phyloP scores from a whole-genome alignment of 2,329 filamentous ascomycete genomes.

The Aspergillus caelatus region DNA sequence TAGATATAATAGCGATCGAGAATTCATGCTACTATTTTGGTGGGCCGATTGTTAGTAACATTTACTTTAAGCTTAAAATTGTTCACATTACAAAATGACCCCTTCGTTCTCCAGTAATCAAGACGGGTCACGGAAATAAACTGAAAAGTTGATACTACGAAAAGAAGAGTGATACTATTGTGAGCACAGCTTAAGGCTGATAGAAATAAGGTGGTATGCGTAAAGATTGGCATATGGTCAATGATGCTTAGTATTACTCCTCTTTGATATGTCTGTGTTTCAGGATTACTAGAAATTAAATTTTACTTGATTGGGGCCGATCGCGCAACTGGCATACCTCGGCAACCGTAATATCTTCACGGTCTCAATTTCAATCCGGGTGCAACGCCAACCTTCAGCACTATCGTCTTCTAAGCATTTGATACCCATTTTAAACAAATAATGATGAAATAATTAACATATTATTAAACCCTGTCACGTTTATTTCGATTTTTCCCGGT shows the following conservation, averaged over 20 bases:
- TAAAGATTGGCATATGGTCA: not conserved
- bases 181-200: not conserved
- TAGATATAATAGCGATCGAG: not conserved
- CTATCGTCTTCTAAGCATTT: conserved; percentile 6
- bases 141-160: not conserved
- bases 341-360: conserved; percentile 9
- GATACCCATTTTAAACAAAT: conserved; percentile 13
- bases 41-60: not conserved
- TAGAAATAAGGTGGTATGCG: not conserved
- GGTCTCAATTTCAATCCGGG: conserved; percentile 4
- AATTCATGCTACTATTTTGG: not conserved
- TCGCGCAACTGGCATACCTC: not conserved
- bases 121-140: not conserved
- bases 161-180: not conserved
- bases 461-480: not conserved
- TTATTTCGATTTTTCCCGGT: not conserved
- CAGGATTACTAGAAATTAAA: not conserved
- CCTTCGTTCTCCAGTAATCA: not conserved
- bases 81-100: not conserved
- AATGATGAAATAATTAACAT: conserved; percentile 3
- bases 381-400: not conserved
- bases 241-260: not conserved
- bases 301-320: not conserved
- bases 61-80: not conserved
- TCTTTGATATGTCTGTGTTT: not conserved